Base-by-base conservation (phyloP, 352 stramenopile species). In the Phytophthora aleatoria region DNA sequence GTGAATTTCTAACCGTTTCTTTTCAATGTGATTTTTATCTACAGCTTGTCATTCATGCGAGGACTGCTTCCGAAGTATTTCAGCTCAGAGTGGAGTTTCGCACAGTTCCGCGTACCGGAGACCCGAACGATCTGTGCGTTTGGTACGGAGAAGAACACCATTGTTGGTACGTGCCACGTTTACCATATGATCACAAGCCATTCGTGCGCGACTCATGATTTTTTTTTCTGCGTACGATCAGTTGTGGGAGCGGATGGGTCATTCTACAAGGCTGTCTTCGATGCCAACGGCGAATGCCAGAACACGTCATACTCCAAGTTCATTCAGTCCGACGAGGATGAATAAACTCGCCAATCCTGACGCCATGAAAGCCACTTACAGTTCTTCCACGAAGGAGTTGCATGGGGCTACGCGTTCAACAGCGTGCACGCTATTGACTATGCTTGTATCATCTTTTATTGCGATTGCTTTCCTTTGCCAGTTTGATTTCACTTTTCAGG, bases 31-130 rank as follows among this genome's bases (percentile, higher is more conserved):
- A 36, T 4, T 16, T 50, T 49, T 38, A 0, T 44, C 4, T 42
- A 3, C 60, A 95, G 85, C 39, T 92, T 96, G 62, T 94, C 85
- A 10, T 94, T 98, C 48, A 93, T 98, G 79, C 84, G 87, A 20
- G 90, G 92, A 44, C 70, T 96, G 20, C 61, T 98, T 55, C 93
- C 94, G 8, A 97, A 96, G 71, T 98, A 98, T 65, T 97, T 98
- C 63, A 95, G 83, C 74, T 95, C 83, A 10, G 94, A 98, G 58
- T 98, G 94, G 90, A 97, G 90, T 64, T 97, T 97, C 63, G 94
- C 92, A n/a, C 90, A 97, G 68, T 96, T 98, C 50, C 88, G 89
- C 52, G 91, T 97, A 16, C 85, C 92, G 3, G 90, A 97, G 54
- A 96, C 89, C 3, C 81, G 83, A 49, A 98, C 87, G 39, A 95